Evolutionary conservation across 2,329 filamentous ascomycete species (phyloP), one percentile per base, ranked within the genome.

Genomic region (Claviceps maximensis): DNA sequence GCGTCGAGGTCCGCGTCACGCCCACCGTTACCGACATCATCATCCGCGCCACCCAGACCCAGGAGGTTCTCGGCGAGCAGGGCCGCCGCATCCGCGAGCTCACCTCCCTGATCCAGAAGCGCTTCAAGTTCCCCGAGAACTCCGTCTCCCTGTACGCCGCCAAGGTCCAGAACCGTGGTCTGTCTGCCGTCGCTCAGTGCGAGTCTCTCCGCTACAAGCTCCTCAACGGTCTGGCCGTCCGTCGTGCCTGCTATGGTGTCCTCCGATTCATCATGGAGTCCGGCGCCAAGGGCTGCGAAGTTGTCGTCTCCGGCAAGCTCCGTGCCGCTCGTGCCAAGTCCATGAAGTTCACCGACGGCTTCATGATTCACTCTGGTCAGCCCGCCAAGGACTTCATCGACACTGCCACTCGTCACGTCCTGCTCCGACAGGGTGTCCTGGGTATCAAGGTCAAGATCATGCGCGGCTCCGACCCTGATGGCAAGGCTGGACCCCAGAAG

Each of bases 371-470:
- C 88, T 98, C 93, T 69, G 93, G 93, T 78, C 93, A 98, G 76
- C 93, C 93, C 70, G 93, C 91, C 71, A 91, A 94, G 79, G 93
- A 98, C 79, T 98, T 98, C 81, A 98, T 98, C 74, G 93, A 98
- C 82, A 82, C 78, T 69, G 94, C 94, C 66, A 97, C 93, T 70
- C 93, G 93, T 68, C 93, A 98, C 88, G 93, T 98, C 68, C 89
- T 98, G 64, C 90, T 98, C 75, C 88, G 94, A 78, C 93, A 98
- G 82, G 93, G 93, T 87, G 93, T 98, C 63, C 82, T 98, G 63
- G 93, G 93, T 79, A 98, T 98, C 81, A 98, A 98, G 85, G 93
- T 98, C 77, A 98, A 98, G 90, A 98, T 98, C 80, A 98, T 98
- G 93, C 90, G 94, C 74, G 93, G 93, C 72, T 93, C 89, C 66